These are phyloP conservation scores for Coffea eugenioides DNA, from an alignment of 257 asterid species.

Conservation along the genomic window DNA sequence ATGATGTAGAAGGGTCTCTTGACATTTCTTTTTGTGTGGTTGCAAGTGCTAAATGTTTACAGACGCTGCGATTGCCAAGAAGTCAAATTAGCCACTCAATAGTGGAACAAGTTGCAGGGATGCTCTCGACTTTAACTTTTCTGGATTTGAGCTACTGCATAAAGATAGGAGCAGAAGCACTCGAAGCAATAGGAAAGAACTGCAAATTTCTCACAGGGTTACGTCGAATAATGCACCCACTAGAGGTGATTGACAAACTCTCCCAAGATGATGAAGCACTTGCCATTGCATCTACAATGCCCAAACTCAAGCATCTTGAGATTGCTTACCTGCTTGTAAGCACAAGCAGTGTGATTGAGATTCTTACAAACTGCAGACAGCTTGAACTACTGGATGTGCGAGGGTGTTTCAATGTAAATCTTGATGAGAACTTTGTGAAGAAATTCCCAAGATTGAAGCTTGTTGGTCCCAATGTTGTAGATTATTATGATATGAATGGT, in stretches of 20 bases:
- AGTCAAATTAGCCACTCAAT: slow-evolving; percentile 50
- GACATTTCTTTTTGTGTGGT: slow-evolving; percentile 22
- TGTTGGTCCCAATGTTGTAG: slow-evolving; percentile 59
- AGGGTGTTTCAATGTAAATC: slow-evolving; percentile 77
- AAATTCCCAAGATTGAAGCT: slow-evolving; percentile 47
- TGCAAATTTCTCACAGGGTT: slow-evolving; percentile 58
- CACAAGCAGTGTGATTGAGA: slow-evolving; percentile 53
- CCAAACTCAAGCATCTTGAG: slow-evolving; percentile 75
- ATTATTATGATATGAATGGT: slow-evolving; percentile 46
- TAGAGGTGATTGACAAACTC: slow-evolving; percentile 53
- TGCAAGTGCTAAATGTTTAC: slow-evolving; percentile 71
- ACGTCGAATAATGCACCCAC: slow-evolving; percentile 73
- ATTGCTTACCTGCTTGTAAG: slow-evolving; percentile 67
- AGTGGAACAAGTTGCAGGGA: slow-evolving; percentile 41
- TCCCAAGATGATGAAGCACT: slow-evolving; percentile 80
- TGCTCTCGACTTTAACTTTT: slow-evolving; percentile 46
- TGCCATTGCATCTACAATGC: slow-evolving; percentile 73
- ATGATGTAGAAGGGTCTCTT: neutral
- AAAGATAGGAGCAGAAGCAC: slow-evolving; percentile 61
- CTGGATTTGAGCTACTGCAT: slow-evolving; percentile 83
- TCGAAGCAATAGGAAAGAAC: slow-evolving; percentile 62
- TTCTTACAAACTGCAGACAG: slow-evolving; percentile 48
- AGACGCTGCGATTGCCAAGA: slow-evolving; percentile 55
- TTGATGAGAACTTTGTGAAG: slow-evolving; percentile 55
- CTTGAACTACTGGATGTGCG: slow-evolving; percentile 73